Evolutionary conservation across 768 basidiomycete species (phyloP).

Genomic region (Roridomyces roridus): DNA sequence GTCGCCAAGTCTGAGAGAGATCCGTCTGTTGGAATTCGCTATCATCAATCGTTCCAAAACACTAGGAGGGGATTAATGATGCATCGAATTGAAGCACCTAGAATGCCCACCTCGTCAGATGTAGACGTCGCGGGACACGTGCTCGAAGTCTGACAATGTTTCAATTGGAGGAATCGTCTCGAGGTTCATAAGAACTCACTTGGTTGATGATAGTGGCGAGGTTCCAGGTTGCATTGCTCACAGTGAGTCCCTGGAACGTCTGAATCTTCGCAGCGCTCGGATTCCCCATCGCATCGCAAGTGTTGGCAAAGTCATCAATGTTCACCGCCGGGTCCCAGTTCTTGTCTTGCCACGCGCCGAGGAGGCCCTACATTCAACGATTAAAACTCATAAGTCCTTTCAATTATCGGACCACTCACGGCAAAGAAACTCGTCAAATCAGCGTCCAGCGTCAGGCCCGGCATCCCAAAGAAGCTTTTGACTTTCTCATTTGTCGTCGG

Average conservation of each 20-base stretch:
- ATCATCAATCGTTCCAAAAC: conserved; percentile 86
- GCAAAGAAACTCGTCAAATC: conserved; percentile 21
- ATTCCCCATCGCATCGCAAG: conserved; percentile 62
- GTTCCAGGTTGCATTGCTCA: conserved; percentile 33
- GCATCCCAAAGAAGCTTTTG: conserved; percentile 17
- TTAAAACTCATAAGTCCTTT: conserved; percentile 2
- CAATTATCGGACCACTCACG: conserved; percentile 22
- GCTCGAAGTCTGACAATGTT: conserved; percentile 16
- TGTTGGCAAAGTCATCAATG: conserved; percentile 67
- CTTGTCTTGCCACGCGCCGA: conserved; percentile 80
- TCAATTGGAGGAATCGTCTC: conserved; percentile 1
- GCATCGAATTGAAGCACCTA: conserved; percentile 10
- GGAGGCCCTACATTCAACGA: conserved; percentile 54
- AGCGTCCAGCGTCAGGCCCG: conserved; percentile 14
- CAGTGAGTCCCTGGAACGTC: conserved; percentile 32
- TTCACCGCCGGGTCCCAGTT: conserved; percentile 84
- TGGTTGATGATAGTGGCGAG: conserved; percentile 16
- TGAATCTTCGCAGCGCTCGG: conserved; percentile 30
- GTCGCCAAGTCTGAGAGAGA: conserved; percentile 77
- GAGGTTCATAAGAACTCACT: too few relatives aligned
- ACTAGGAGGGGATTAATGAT: conserved; percentile 55
- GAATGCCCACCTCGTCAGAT: conserved; percentile 14
- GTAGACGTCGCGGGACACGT: conserved; percentile 14
- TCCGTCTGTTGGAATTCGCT: conserved; percentile 64
- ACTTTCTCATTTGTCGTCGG: conserved; percentile 48